Evolutionary conservation across 2,329 filamentous ascomycete genomes (phyloP).

Genomic region (Atkinsonella texensis): DNA sequence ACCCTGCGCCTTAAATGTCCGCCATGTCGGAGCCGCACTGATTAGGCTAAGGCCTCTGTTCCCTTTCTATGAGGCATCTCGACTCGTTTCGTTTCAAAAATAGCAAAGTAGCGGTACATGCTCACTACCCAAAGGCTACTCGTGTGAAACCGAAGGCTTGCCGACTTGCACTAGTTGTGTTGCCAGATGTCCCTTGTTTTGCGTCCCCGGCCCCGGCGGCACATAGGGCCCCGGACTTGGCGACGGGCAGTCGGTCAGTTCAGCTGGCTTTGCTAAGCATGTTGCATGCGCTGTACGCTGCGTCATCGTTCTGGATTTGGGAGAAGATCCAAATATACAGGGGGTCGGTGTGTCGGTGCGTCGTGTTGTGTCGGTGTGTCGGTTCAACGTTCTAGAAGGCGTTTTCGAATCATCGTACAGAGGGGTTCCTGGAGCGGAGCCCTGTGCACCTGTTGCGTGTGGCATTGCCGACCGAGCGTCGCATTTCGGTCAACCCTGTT

Average conservation of each 20-base stretch:
- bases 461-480: not conserved
- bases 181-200: not conserved
- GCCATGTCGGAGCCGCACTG: not conserved
- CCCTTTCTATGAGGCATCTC: not conserved
- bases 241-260: too few species aligned
- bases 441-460: not conserved
- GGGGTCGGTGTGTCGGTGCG: too few species aligned
- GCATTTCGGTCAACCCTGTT: not conserved
- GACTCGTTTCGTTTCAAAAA: not conserved
- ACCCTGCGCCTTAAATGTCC: not conserved
- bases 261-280: too few species aligned
- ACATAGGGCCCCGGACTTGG: not conserved
- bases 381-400: not conserved
- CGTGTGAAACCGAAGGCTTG: not conserved
- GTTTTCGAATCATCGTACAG: not conserved
- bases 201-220: not conserved
- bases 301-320: not conserved
- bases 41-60: not conserved
- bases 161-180: not conserved
- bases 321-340: not conserved
- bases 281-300: not conserved
- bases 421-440: not conserved
- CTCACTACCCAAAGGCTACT: not conserved
- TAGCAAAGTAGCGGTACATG: not conserved
- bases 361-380: not conserved